Percentiles rank a stretch among this genome's conserved stretches.
Conservation (phyloP, 371 early-diverging fungal genomes). For the Polyrhizophydium stewartii region DNA sequence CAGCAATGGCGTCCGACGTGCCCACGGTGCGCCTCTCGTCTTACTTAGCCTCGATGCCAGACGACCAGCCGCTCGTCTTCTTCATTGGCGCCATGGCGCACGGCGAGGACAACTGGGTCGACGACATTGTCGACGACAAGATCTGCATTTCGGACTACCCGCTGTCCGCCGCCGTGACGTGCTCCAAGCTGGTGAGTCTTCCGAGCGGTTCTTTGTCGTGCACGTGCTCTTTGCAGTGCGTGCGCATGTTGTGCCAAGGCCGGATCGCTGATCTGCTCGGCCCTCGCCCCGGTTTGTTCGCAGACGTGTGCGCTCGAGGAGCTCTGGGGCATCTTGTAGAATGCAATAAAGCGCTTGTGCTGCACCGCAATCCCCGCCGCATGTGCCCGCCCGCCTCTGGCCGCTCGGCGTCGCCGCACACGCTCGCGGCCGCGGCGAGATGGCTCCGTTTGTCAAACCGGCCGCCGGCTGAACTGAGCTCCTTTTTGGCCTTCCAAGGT, state of each 20-base stretch:
- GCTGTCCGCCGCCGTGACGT: slow-evolving; percentile 91
- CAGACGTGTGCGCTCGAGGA: slow-evolving; percentile 39
- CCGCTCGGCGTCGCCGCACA: too few relatives aligned
- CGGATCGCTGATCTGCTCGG: too few relatives aligned
- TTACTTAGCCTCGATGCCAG: slow-evolving; percentile 75
- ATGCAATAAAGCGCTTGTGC: slow-evolving; percentile 1
- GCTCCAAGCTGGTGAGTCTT: slow-evolving; percentile 67
- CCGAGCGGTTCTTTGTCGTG: neutral
- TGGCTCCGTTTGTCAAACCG: too few relatives aligned
- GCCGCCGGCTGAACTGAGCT: too few relatives aligned
- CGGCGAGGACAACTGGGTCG: slow-evolving; percentile 92
- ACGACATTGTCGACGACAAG: slow-evolving; percentile 88
- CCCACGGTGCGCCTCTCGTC: slow-evolving; percentile 77
- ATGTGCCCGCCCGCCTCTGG: too few relatives aligned
- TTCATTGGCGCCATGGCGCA: slow-evolving; percentile 97
- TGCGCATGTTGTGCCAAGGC: too few relatives aligned
- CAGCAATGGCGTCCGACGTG: slow-evolving; percentile 89
- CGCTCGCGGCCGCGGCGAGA: too few relatives aligned
- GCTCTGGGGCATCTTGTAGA: slow-evolving; percentile 37
- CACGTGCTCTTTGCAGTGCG: too few relatives aligned
- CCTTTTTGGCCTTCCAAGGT: too few relatives aligned
- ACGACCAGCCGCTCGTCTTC: slow-evolving; percentile 78
- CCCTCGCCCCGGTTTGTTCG: too few relatives aligned
- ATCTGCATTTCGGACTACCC: slow-evolving; percentile 93
- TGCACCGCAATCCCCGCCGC: too few relatives aligned